phyloP scores from a whole-genome alignment of 208 protist genomes.

The Crithidia brevicula region DNA sequence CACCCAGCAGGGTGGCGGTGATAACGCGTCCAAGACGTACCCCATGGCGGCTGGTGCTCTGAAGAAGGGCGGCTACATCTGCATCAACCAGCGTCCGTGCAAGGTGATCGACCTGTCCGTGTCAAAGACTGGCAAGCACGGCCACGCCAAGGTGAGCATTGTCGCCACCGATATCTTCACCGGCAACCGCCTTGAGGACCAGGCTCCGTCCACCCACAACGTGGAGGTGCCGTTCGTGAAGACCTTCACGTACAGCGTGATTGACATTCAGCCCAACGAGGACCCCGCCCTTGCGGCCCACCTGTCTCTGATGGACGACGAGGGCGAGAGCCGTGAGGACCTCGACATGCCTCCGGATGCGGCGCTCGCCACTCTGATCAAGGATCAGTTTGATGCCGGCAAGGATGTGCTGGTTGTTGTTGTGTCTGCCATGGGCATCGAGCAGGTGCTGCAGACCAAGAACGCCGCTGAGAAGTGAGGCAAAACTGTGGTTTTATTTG shows the following conservation, averaged over 20 bases:
- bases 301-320: slow-evolving; percentile 93
- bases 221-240: slow-evolving; percentile 96
- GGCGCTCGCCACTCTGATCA: slow-evolving; percentile 89
- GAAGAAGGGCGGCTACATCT: slow-evolving; percentile 91
- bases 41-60: slow-evolving; percentile 86
- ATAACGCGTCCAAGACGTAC: slow-evolving; percentile 86
- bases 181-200: slow-evolving; percentile 98
- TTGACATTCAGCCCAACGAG: slow-evolving; percentile 95
- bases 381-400: slow-evolving; percentile 91
- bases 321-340: slow-evolving; percentile 95
- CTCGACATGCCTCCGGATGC: slow-evolving; percentile 94
- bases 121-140: slow-evolving; percentile 99
- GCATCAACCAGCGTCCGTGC: slow-evolving; percentile 94
- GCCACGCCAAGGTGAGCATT: slow-evolving; percentile 98
- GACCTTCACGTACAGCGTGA: slow-evolving; percentile 94
- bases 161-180: slow-evolving; percentile 98
- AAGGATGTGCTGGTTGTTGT: slow-evolving; percentile 96
- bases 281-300: slow-evolving; percentile 66
- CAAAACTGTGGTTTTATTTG: neutral
- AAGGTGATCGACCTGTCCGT: slow-evolving; percentile 98
- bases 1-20: slow-evolving; percentile 54
- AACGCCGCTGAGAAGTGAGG: slow-evolving; percentile 82
- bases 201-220: slow-evolving; percentile 97
- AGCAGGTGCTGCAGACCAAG: slow-evolving; percentile 95
- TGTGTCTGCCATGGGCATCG: slow-evolving; percentile 95